Percentiles rank a stretch among this genome's conserved stretches.
These are phyloP conservation scores for Phlebopus sp. DNA, from an alignment of 1,284 basidiomycete genomes.

Conservation along the genomic window DNA sequence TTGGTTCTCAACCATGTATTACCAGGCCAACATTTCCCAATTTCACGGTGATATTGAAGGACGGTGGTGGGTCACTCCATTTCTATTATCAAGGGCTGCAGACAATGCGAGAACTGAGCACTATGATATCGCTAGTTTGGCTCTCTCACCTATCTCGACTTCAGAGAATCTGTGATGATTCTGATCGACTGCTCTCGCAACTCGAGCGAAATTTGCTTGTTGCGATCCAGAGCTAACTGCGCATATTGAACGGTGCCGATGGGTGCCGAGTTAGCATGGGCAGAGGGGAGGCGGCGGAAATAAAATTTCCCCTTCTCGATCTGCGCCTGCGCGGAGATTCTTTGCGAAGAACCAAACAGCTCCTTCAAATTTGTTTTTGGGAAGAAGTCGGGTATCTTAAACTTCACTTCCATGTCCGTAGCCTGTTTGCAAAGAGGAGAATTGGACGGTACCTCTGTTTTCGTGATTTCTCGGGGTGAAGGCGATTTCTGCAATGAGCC, in stretches of 20 bases:
- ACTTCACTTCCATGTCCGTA: neutral
- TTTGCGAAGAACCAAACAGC: conserved; percentile 18
- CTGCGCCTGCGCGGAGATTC: conserved; percentile 1
- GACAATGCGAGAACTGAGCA: neutral
- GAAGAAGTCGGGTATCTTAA: conserved; percentile 11
- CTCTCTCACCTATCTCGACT: conserved; percentile 5
- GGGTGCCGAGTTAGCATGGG: conserved; percentile 10
- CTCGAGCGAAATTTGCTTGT: conserved; percentile 39
- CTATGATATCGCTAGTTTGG: conserved; percentile 12
- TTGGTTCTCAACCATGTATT: conserved; percentile 19
- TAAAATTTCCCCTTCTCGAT: conserved; percentile 51
- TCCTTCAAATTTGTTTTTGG: conserved; percentile 24
- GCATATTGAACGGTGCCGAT: conserved; percentile 42
- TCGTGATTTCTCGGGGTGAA: too few relatives aligned
- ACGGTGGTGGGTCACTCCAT: neutral
- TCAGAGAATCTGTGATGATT: conserved; percentile 27
- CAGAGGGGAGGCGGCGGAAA: conserved; percentile 38
- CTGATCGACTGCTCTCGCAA: conserved; percentile 31
- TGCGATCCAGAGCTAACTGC: conserved; percentile 41
- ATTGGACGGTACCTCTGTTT: too few relatives aligned
- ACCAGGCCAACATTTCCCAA: neutral
- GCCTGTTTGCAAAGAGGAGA: too few relatives aligned
- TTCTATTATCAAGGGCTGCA: conserved; percentile 12
- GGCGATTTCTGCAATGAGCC: too few relatives aligned
- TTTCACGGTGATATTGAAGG: neutral